Evolutionary conservation across 495 filamentous ascomycete genomes (phyloP), one percentile per base, ranked within the genome.

Genomic region (Cercophora samala): DNA sequence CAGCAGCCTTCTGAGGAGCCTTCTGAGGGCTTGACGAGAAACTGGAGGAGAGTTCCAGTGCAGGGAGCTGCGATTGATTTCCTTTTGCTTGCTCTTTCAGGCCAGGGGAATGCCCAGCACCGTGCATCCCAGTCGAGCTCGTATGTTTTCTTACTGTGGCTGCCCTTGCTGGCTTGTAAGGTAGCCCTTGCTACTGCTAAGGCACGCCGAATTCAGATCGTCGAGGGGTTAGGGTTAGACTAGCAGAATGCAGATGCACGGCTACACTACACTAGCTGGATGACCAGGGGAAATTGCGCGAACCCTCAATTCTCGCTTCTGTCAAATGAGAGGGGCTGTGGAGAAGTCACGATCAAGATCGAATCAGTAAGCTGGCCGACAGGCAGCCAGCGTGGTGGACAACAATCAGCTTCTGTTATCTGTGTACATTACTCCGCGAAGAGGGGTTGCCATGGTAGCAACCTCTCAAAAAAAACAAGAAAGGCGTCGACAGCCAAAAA

Each of bases 211-310:
- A 62, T 62, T 25, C 46, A 29, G 24, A 64, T 56, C 23, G 17
- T 32, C 46, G 19, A 8, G 62, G 62, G 62, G 53, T 55, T 64
- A 56, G 51, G 53, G 62, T 64, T 64, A 37, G 21, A 68, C 53
- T 61, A 59, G 26, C 62, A 46, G 21, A 23, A 5, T 52, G 53
- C 29, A 62, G 37, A 64, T 68, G 37, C 11, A 0, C 61, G 37
- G 54, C 54, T n/a, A n/a, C n/a, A n/a, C n/a, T n/a, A n/a, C n/a
- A n/a, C n/a, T 51, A 24, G n/a, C 53, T 0, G n/a, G n/a, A 8
- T 4, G n/a, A 18, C 60, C 24, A 25, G 29, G 32, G 60, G 60
- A 62, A 62, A 62, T 62, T 62, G 60, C 26, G n/a, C 29, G 19
- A 62, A 29, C 60, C 26, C 29, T 62, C 9, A 26, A 11, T 15